Evolutionary conservation across 2,329 filamentous ascomycete genomes (phyloP), one percentile per base, ranked within the genome.

Genomic region (Trichoderma sp.): DNA sequence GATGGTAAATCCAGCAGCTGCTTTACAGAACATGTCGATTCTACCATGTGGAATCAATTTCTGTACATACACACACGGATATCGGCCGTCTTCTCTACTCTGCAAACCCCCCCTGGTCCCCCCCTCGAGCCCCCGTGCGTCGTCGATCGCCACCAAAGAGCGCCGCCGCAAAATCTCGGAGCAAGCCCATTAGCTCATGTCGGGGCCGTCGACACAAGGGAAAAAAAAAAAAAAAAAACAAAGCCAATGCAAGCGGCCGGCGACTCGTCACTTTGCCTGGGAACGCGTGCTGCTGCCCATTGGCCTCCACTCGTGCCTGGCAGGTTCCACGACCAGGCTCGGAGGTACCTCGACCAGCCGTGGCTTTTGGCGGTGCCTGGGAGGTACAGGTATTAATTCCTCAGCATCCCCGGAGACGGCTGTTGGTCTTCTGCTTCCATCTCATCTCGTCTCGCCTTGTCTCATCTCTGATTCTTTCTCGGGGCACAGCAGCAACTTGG

Each of bases 221-320:
- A n/a, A n/a, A n/a, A n/a, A n/a, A n/a, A n/a, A n/a, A n/a, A n/a
- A n/a, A n/a, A n/a, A n/a, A n/a, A n/a, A n/a, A n/a, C n/a, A 52
- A 52, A 27, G 52, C 52, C 25, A 48, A 39, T 61, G 58, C 58
- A 61, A 52, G 60, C 50, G 50, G 53, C 42, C 22, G 53, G 48
- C 60, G 60, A 64, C 60, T 64, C 60, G 60, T 64, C 60, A 64
- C 45, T 39, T 39, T 52, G 59, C 59, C 27, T 56, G 63, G 50
- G 52, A 29, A 54, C 48, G 60, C 48, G 60, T 54, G 60, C 39
- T 66, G 63, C 63, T 66, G 63, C 63, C 63, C 63, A 66, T 66
- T 66, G 52, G 61, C 54, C 63, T 66, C 63, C 53, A 50, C 53
- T 39, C 37, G 63, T 66, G 63, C 63, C 63, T 58, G 63, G 63